Evolutionary conservation across 345 rosid species (phyloP).

Genomic region (Pugionium dolabratum): DNA sequence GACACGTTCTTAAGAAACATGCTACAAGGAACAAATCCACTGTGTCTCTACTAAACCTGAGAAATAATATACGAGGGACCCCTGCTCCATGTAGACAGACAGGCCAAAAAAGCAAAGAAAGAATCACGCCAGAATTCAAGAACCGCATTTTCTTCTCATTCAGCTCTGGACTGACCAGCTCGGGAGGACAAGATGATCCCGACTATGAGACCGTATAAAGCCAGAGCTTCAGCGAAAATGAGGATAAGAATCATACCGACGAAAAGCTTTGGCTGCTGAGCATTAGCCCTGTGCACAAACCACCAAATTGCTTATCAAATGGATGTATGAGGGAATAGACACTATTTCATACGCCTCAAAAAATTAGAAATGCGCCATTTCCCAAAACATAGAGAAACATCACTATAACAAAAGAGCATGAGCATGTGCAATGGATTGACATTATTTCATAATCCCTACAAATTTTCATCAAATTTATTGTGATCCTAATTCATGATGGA

Average conservation of each 20-base stretch:
- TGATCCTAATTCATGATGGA: background rate
- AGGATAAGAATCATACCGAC: conserved; percentile 97
- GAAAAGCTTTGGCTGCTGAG: conserved; percentile 91
- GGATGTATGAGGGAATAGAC: background rate
- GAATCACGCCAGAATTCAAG: conserved; percentile 25
- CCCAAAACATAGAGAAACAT: too few species aligned
- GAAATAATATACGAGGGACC: conserved; percentile 24
- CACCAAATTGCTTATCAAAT: conserved; percentile 15
- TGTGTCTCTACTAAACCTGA: conserved; percentile 21
- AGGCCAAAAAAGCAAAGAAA: conserved; percentile 8
- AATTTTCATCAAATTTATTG: background rate
- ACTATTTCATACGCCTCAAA: too few species aligned
- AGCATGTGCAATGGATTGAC: too few species aligned
- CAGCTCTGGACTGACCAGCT: conserved; percentile 94
- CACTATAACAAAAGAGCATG: too few species aligned
- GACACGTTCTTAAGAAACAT: conserved; percentile 24
- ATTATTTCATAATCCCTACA: background rate
- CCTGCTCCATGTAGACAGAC: conserved; percentile 8
- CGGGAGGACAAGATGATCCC: conserved; percentile 95
- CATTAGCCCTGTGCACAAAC: conserved; percentile 67
- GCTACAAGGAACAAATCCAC: conserved; percentile 25
- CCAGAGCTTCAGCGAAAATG: conserved; percentile 89
- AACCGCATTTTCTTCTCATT: conserved; percentile 43
- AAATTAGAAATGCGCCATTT: too few species aligned
- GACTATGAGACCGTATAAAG: conserved; percentile 80